Conservation (phyloP, 371 early-diverging fungal species). For the Mortierella sp. region DNA sequence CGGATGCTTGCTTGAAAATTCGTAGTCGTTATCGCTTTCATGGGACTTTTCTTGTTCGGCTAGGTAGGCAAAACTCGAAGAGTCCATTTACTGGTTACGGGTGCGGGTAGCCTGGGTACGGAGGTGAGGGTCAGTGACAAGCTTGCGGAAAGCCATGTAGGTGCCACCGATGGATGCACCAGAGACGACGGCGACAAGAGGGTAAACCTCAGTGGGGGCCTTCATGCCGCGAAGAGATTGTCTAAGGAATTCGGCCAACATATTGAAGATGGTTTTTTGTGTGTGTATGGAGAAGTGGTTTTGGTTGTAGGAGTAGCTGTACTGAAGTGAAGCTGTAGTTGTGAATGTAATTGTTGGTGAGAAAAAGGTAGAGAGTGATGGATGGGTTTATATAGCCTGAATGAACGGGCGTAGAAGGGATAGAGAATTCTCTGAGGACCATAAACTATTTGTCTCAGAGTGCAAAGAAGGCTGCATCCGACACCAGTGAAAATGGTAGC, state of each 20-base stretch:
- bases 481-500: neutral
- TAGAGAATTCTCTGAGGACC: neutral
- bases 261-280: constrained; percentile 16
- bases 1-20: neutral
- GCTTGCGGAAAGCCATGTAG: constrained; percentile 56
- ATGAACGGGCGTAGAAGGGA: neutral
- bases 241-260: constrained; percentile 43
- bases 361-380: neutral
- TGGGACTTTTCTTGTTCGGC: neutral
- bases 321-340: neutral
- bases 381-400: neutral
- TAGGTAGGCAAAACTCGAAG: neutral
- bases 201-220: constrained; percentile 54
- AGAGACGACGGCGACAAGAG: constrained; percentile 49
- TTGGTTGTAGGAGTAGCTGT: neutral
- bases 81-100: constrained; percentile 16
- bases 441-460: constrained; percentile 2
- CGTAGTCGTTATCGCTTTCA: neutral
- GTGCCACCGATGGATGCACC: constrained; percentile 51
- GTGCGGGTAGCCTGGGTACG: constrained; percentile 21
- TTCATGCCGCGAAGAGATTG: constrained; percentile 45
- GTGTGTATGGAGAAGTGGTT: neutral
- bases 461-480: neutral
- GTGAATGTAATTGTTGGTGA: neutral
- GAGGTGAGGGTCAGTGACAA: constrained; percentile 50